These are phyloP conservation scores for Ophiostoma ulmi DNA, from an alignment of 2,329 filamentous ascomycete species.

Conservation along the genomic window DNA sequence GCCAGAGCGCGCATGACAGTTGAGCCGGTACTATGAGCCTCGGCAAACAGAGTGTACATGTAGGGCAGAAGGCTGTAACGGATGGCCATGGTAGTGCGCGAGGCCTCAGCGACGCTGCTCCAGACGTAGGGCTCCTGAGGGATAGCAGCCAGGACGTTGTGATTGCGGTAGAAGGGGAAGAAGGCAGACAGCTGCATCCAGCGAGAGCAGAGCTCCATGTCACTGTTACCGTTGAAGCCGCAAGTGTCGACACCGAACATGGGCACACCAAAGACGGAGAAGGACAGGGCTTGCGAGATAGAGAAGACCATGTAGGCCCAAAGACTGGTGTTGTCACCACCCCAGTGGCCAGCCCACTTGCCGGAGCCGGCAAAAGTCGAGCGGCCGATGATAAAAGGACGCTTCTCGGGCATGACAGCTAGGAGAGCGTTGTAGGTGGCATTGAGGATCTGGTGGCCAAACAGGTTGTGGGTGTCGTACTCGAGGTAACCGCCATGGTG, in stretches of 20 bases:
- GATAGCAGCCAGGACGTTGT: constrained; percentile 42
- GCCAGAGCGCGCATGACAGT: constrained; percentile 66
- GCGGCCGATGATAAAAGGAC: constrained; percentile 77
- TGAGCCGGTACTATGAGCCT: constrained; percentile 54
- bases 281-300: constrained; percentile 56
- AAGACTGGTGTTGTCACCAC: constrained; percentile 51
- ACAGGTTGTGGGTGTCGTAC: constrained; percentile 80
- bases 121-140: constrained; percentile 70
- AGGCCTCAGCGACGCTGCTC: constrained; percentile 57
- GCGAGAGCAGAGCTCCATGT: constrained; percentile 65
- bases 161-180: constrained; percentile 70
- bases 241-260: constrained; percentile 72
- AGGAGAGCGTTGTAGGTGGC: constrained; percentile 70
- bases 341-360: constrained; percentile 61
- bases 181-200: constrained; percentile 72
- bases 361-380: constrained; percentile 76
- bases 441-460: constrained; percentile 67
- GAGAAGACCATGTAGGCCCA: constrained; percentile 57
- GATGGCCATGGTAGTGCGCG: constrained; percentile 62
- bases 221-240: constrained; percentile 64
- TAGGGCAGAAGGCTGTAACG: constrained; percentile 80
- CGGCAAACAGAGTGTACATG: constrained; percentile 66
- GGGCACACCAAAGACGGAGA: constrained; percentile 62
- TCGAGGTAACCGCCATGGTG: constrained; percentile 67
- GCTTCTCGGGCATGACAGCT: constrained; percentile 57